Evolutionary conservation across 1,284 basidiomycete species (phyloP).

Genomic region (Meira nashicola): DNA sequence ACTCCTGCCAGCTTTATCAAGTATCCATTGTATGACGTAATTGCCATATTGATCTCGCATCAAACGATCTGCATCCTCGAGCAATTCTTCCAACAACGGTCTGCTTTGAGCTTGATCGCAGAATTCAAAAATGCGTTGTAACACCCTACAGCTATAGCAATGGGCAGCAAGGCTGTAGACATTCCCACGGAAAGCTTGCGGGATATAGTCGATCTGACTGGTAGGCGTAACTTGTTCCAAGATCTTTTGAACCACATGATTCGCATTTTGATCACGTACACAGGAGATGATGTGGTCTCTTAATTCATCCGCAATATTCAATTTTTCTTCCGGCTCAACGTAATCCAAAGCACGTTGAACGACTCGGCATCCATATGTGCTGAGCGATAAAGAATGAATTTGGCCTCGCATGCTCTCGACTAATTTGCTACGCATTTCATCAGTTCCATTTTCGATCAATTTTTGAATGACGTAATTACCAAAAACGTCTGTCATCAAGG

Average conservation of each 20-base stretch:
- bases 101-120: slow-evolving; percentile 59
- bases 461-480: slow-evolving; percentile 96
- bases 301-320: slow-evolving; percentile 61
- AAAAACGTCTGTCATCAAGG: slow-evolving; percentile 88
- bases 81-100: slow-evolving; percentile 77
- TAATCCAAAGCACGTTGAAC: slow-evolving; percentile 62
- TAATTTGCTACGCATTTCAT: slow-evolving; percentile 63
- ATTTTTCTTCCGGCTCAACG: slow-evolving; percentile 19
- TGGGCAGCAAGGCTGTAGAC: slow-evolving; percentile 82
- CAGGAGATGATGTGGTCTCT: slow-evolving; percentile 76
- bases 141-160: slow-evolving; percentile 88
- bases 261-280: slow-evolving; percentile 88
- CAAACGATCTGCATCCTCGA: slow-evolving; percentile 59
- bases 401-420: slow-evolving; percentile 74
- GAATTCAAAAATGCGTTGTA: slow-evolving; percentile 87
- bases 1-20: slow-evolving; percentile 69
- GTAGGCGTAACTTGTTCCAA: slow-evolving; percentile 58
- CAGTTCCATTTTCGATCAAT: slow-evolving; percentile 82
- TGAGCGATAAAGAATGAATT: slow-evolving; percentile 71
- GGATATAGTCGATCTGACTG: slow-evolving; percentile 70
- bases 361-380: slow-evolving; percentile 84
- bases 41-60: slow-evolving; percentile 61
- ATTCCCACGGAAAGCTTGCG: slow-evolving; percentile 69
- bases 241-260: slow-evolving; percentile 68
- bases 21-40: slow-evolving; percentile 90